Evolutionary conservation across 768 basidiomycete genomes (phyloP).

Genomic region (Lentinus brumalis): DNA sequence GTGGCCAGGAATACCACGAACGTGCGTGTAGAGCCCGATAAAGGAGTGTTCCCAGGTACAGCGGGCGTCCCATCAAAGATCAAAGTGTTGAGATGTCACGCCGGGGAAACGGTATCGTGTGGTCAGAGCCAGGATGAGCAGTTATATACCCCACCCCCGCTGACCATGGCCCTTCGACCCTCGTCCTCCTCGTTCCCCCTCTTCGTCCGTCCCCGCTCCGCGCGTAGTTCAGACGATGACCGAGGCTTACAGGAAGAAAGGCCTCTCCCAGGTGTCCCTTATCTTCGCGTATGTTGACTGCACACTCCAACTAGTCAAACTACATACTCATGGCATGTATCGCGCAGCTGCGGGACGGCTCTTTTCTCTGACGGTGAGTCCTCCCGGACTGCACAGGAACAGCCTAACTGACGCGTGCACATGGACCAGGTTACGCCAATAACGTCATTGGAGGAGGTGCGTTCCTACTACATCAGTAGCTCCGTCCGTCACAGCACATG

Average conservation of each 20-base stretch:
- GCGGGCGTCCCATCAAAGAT: constrained; percentile 13
- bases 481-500: too few relatives aligned
- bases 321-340: neutral
- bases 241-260: constrained; percentile 10
- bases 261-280: constrained; percentile 64
- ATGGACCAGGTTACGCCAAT: constrained; percentile 72
- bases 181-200: constrained; percentile 6
- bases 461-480: constrained; percentile 27
- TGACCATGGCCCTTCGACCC: constrained; percentile 1
- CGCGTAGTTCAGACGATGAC: constrained; percentile 12
- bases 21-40: constrained; percentile 14
- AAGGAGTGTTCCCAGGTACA: constrained; percentile 2
- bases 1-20: constrained; percentile 8
- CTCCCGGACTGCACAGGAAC: neutral
- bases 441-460: constrained; percentile 75
- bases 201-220: constrained; percentile 3
- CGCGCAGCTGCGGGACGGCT: constrained; percentile 76
- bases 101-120: constrained; percentile 8
- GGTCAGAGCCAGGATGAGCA: neutral
- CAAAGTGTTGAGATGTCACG: constrained; percentile 9
- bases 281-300: constrained; percentile 72
- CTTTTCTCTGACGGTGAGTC: constrained; percentile 81
- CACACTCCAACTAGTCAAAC: neutral
- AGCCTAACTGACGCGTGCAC: neutral
- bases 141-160: constrained; percentile 13